A percentile compares a stretch with the other conserved stretches of the same genome.
phyloP scores from a whole-genome alignment of 2,329 filamentous ascomycete genomes.

The Exophiala sp. region DNA sequence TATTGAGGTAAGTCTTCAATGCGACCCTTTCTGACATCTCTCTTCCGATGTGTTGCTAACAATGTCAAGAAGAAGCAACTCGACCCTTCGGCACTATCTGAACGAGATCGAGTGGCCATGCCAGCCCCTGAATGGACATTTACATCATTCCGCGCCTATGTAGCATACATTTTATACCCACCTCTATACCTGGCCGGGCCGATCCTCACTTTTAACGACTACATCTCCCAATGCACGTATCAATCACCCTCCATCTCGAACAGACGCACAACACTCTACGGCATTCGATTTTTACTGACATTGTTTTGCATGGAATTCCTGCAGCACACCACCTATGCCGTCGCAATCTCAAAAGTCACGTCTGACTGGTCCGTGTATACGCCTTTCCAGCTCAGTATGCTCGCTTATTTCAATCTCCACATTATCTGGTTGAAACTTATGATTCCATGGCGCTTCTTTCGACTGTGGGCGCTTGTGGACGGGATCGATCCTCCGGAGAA shows the following conservation, averaged over 20 bases:
- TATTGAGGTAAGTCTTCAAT: constrained; percentile 68
- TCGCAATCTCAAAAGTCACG: constrained; percentile 79
- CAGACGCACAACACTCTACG: constrained; percentile 74
- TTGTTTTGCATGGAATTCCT: constrained; percentile 88
- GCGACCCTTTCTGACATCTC: constrained; percentile 20
- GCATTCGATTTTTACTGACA: constrained; percentile 72
- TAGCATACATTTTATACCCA: constrained; percentile 86
- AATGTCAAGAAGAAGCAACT: constrained; percentile 91
- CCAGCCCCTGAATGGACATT: constrained; percentile 69
- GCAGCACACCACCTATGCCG: constrained; percentile 87
- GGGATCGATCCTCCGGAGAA: constrained; percentile 95
- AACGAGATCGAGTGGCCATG: constrained; percentile 77
- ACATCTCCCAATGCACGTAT: constrained; percentile 80
- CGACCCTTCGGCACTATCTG: constrained; percentile 80
- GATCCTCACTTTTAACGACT: constrained; percentile 97
- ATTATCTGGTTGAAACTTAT: constrained; percentile 97
- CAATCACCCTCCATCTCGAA: constrained; percentile 66
- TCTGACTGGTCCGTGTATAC: constrained; percentile 82
- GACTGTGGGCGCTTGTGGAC: constrained; percentile 89
- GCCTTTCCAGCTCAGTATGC: constrained; percentile 79
- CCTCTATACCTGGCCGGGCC: constrained; percentile 90
- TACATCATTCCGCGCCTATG: constrained; percentile 74
- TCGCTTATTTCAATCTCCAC: constrained; percentile 94
- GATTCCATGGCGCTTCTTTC: constrained; percentile 96
- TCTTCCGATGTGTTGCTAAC: constrained; percentile 51